Base-by-base conservation (phyloP, 2,329 filamentous ascomycete species). In the Coniosporium tulheliwenetii region DNA sequence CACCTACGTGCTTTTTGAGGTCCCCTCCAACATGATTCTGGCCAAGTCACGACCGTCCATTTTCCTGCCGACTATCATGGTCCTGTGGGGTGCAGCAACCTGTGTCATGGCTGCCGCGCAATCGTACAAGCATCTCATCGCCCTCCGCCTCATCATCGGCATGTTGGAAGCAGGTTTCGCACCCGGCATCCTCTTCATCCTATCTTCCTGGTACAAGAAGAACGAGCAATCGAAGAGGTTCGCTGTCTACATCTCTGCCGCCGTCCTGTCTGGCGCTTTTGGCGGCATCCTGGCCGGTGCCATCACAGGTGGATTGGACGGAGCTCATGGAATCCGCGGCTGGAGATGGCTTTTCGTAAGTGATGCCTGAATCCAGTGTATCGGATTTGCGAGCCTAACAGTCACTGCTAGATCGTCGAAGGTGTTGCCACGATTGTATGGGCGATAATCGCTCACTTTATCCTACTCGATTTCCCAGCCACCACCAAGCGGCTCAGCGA, bases 191-290 rank as follows among this genome's bases (percentile, higher is more conserved):
- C 57, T 72, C 37, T 64, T 69, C 37, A 63, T 71, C 15, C 61
- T 77, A 5, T 72, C 69, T 0, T 72, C 64, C 1, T 78, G 73
- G 73, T 78, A 78, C 49, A 69, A 71, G 44, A 69, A 65, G 38
- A 64, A 66, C 10, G 74, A 78, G 47, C 65, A 76, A 35, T 67
- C 69, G 0, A 72, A 71, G 39, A 65, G 74, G 2, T 71, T 73
- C 36, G 70, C 64, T 7, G 53, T 77, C 1, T 77, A 73, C 47
- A 71, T 75, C 44, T 70, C 72, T n/a, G 70, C 69, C 1, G 71
- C 70, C 0, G 67, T 75, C 2, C 58, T 73, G 2, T 71, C 62
- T 0, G 69, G 69, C n/a, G 70, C 69, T 2, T 73, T 73, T 44
- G 67, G 67, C 1, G 67, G 67, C 3, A 50, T 73, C 1, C 52